Conservation (phyloP, 108 stramenopile genomes). For the Epipyxis sp. region DNA sequence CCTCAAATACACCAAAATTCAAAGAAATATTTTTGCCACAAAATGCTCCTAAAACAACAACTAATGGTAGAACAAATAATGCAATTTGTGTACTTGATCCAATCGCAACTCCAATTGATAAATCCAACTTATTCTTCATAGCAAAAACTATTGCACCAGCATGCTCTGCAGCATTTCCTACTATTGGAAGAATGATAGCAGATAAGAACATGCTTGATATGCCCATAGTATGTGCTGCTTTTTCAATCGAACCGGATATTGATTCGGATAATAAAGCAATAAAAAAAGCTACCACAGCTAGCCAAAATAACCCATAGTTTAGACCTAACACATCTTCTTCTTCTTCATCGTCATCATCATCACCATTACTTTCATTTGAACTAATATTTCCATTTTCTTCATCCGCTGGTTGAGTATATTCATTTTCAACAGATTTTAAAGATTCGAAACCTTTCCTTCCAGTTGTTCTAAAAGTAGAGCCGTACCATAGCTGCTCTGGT, state of each 20-base stretch:
- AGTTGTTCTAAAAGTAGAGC: too few relatives aligned
- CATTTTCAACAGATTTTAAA: too few relatives aligned
- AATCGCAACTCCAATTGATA: conserved; percentile 84
- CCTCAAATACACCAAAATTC: conserved; percentile 57
- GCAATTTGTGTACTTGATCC: conserved; percentile 92
- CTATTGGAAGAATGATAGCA: conserved; percentile 79
- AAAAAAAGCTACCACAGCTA: conserved; percentile 63
- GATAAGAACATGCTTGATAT: conserved; percentile 81
- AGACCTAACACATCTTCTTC: conserved; percentile 70
- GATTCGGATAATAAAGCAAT: conserved; percentile 73
- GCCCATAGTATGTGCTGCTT: conserved; percentile 65
- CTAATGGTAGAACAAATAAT: conserved; percentile 85
- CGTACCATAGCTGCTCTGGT: too few relatives aligned
- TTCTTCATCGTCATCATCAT: conserved; percentile 57
- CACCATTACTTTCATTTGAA: neutral
- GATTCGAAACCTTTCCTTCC: too few relatives aligned
- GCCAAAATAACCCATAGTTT: conserved; percentile 59
- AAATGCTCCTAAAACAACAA: conserved; percentile 74
- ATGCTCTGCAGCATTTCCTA: conserved; percentile 89
- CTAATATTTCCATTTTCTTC: neutral
- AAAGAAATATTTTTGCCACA: conserved; percentile 32
- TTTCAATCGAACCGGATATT: conserved; percentile 76
- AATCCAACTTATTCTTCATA: conserved; percentile 88
- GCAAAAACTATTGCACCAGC: conserved; percentile 85
- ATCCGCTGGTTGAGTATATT: neutral